Percentiles rank a stretch among this genome's conserved stretches.
Conservation (phyloP, 768 basidiomycete species). For the Leccinum boreale region DNA sequence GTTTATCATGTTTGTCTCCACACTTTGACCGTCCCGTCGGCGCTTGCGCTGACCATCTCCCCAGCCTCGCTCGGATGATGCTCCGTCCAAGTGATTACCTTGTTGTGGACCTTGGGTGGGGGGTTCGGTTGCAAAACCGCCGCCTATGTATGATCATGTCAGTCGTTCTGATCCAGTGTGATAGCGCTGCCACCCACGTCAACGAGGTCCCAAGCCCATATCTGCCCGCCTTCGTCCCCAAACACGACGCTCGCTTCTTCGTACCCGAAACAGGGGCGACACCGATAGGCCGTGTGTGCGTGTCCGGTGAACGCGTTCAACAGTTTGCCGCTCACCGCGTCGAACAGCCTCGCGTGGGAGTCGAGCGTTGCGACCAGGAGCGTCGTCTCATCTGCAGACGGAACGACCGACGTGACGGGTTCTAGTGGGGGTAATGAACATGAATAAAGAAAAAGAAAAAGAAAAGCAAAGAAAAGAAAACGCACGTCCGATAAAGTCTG, state of each 20-base stretch:
- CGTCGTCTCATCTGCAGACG: conserved; percentile 76
- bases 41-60: conserved; percentile 86
- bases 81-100: conserved; percentile 89
- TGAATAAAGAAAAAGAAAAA: not conserved
- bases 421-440: conserved; percentile 41
- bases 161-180: not conserved
- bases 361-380: conserved; percentile 83
- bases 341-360: conserved; percentile 82
- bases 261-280: conserved; percentile 77
- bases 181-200: conserved; percentile 51
- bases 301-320: conserved; percentile 86
- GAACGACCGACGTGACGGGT: conserved; percentile 80
- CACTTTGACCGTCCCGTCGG: conserved; percentile 88
- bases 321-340: conserved; percentile 74
- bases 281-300: conserved; percentile 69
- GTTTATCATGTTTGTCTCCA: conserved; percentile 55
- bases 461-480: conserved; percentile 9
- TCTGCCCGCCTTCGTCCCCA: conserved; percentile 85
- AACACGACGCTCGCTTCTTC: conserved; percentile 78
- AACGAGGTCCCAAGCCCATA: conserved; percentile 94
- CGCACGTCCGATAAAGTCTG: conserved; percentile 90
- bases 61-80: conserved; percentile 78
- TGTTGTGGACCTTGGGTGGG: conserved; percentile 75
- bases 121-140: conserved; percentile 67
- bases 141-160: conserved; percentile 46